Conservation (phyloP, 306 rosid species). For the Pyrus bretschneideri region DNA sequence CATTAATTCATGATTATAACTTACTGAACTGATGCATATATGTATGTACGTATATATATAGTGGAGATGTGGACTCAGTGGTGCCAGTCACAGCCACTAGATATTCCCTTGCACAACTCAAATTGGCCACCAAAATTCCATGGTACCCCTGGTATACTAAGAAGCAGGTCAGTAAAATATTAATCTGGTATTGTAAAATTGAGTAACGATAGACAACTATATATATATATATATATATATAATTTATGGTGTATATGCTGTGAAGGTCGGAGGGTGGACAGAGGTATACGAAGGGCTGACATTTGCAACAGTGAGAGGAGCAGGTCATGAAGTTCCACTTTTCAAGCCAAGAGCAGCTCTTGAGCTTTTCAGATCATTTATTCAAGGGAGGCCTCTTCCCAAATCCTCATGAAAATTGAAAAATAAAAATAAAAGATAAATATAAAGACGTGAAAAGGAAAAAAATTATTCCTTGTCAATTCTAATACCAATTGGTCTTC, state of each 20-base stretch:
- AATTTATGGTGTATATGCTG: not conserved
- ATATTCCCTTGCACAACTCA: conserved; percentile 72
- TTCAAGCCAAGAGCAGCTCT: conserved; percentile 91
- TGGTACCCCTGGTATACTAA: conserved; percentile 99
- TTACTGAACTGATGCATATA: not conserved
- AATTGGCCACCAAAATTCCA: conserved; percentile 63
- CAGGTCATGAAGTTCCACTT: conserved; percentile 97
- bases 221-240: no score
- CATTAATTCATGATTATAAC: not conserved
- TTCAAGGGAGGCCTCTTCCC: conserved; percentile 66
- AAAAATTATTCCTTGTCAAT: not conserved
- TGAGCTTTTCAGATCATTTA: conserved; percentile 73
- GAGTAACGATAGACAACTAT: no score
- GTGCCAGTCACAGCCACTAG: conserved; percentile 99
- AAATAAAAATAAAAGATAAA: not conserved
- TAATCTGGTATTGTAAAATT: no score
- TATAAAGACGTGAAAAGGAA: not conserved
- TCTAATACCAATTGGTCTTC: not conserved
- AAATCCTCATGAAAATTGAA: conserved; percentile 23
- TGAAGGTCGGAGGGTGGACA: conserved; percentile 97
- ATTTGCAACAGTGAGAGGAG: conserved; percentile 94
- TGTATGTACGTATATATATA: conserved; percentile 3
- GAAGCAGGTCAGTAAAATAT: conserved; percentile 55
- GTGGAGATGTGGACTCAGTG: conserved; percentile 96
- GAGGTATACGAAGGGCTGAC: conserved; percentile 89